Evolutionary conservation across 139 green algal species (phyloP), one percentile per base, ranked within the genome.

Genomic region (Tetradesmus obliquus): DNA sequence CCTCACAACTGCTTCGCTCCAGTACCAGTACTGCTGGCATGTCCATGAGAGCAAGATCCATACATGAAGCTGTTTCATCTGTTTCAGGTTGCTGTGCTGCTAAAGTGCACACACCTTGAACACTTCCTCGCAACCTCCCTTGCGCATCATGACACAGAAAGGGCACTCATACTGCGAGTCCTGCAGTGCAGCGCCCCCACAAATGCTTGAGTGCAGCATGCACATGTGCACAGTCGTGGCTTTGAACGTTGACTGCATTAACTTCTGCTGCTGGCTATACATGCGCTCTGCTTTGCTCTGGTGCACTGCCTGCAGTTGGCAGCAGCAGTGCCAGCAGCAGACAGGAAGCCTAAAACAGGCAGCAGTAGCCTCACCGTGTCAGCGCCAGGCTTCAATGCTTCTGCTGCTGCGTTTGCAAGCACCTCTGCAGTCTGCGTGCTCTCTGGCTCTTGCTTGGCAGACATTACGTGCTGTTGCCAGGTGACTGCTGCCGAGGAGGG

Each of bases 101-200:
- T 88, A 51, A 69, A 4, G 69, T 87, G 20, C 55, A 72, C 82
- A 13, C 53, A 92, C 89, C 89, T 92, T 89, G 89, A 92, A 92
- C 3, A 62, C 24, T n/a, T 85, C 82, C 60, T 92, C 89, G 69
- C 89, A 92, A n/a, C 89, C 89, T 20, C 89, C 89, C 55, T 92
- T 92, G 53, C 89, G 89, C 89, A 92, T 92, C 89, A 92, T 92
- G 3, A 92, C 89, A 57, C 89, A 92, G n/a, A 92, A 92, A 3
- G 89, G 89, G 69, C 89, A 92, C 17, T 92, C 89, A 72, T 86
- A 86, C 74, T 57, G 32, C 10, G 79, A 55, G 1, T 55, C 79
- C 79, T 84, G 79, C 79, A 57, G 79, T n/a, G 22, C n/a, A 84
- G 2, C 20, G n/a, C 32, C 19, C 79, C 19, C 9, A 5, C 32